phyloP scores from a whole-genome alignment of 2,329 filamentous ascomycete genomes.

The Diaporthe citriasiana region DNA sequence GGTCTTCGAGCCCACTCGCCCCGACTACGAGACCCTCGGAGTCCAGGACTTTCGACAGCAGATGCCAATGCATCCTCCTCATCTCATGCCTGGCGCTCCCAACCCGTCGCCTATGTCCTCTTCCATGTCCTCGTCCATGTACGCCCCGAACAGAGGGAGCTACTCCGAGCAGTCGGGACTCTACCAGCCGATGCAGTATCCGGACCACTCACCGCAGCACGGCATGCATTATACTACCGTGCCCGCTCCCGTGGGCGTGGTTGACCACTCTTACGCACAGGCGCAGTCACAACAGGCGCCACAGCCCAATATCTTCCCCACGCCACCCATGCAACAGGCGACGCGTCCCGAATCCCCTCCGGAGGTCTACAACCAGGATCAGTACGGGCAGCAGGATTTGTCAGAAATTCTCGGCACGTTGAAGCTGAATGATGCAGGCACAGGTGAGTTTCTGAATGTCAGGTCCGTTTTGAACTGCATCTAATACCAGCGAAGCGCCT shows the following conservation, averaged over 20 bases:
- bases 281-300: conserved; percentile 46
- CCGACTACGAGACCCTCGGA: conserved; percentile 58
- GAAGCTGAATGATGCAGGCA: conserved; percentile 88
- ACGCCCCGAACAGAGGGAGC: conserved; percentile 59
- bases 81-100: conserved; percentile 55
- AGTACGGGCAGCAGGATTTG: conserved; percentile 79
- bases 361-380: conserved; percentile 71
- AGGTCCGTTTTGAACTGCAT: background rate
- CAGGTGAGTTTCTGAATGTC: conserved; percentile 70
- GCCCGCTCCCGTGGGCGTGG: conserved; percentile 61
- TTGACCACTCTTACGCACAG: conserved; percentile 65
- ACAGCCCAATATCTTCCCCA: conserved; percentile 64
- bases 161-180: conserved; percentile 63
- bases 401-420: conserved; percentile 87
- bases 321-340: conserved; percentile 63
- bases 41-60: conserved; percentile 65
- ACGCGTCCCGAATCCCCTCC: conserved; percentile 59
- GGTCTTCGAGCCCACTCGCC: conserved; percentile 60
- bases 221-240: conserved; percentile 69
- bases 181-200: conserved; percentile 64
- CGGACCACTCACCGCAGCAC: conserved; percentile 61
- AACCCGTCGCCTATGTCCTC: conserved; percentile 46
- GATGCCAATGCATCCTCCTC: conserved; percentile 62
- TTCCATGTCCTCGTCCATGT: conserved; percentile 61
- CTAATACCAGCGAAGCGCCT: conserved; percentile 69